Base-by-base conservation (phyloP, 1,284 basidiomycete genomes). In the Heterobasidion annosum region DNA sequence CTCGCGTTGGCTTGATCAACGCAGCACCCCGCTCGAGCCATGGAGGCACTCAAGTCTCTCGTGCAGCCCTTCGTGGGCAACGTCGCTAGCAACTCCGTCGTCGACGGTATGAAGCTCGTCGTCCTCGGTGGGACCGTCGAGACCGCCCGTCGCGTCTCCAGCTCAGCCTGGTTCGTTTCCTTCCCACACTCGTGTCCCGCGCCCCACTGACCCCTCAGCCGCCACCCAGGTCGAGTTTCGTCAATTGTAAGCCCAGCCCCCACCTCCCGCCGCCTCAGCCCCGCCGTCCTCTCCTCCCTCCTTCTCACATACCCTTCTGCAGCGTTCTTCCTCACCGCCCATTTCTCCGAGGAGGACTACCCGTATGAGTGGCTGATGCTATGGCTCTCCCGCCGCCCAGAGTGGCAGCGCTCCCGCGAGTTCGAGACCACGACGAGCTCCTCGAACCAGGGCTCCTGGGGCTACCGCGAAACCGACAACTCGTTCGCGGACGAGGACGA, bases 261-360 rank as follows among this genome's bases (percentile, higher is more conserved):
- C 18, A 18, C 18, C 18, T 18, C 18, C 18, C 18, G 18, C 18
- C 18, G 18, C 18, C 18, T 18, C 18, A 18, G 18, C 18, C 18
- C 2, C 18, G 18, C 18, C 44, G 45, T 54, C 44, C 25, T 19
- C 44, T 37, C 19, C 32, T 16, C 9, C 47, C 43, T n/a, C 45
- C 18, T 54, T 55, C 57, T 57, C 54, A 51, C 37, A 40, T 15
- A 56, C 54, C 49, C 50, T 44, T 50, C 50, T 37, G 1, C 65
- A 90, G 88, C 87, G 0, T 91, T 91, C 76, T 91, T 90, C 79
- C 78, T 91, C 53, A 90, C 87, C 25, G 88, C 88, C 8, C 86
- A 90, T 69, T 90, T 91, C 71, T 85, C 81, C 57, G 88, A 90
- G 69, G 88, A 90, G 66, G 88, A 90, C 65, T 87, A 87, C 60